Base-by-base conservation (phyloP, 2,329 filamentous ascomycete species). In the Aspergillus ibericus region DNA sequence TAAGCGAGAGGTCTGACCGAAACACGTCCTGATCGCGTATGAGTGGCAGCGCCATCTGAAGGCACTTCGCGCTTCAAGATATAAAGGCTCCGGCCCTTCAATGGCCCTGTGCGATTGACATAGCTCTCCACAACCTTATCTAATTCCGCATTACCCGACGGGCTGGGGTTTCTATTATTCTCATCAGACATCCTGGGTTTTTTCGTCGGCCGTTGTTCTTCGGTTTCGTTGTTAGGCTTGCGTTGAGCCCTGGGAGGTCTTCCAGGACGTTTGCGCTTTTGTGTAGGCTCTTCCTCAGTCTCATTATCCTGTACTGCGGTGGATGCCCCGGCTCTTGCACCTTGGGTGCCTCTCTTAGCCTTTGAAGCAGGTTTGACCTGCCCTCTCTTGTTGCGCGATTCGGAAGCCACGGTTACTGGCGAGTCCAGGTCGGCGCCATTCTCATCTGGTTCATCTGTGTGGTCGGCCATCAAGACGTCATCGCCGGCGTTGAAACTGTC, bases 1-100 rank as follows among this genome's bases (percentile, higher is more conserved):
- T 84, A 96, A 25, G 91, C 86, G 34, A 97, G 77, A 0, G 93
- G 95, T 60, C 86, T 85, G 61, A 91, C 88, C 9, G 90, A 91
- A 53, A 86, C 85, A 57, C 95, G 86, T 2, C 92, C 93, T 12
- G 89, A 93, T 55, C 92, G 87, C n/a, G 83, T 84, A 52, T 88
- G 90, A 46, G 81, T 83, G 29, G 81, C 80, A 61, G 84, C 79
- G 25, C 77, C 79, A 54, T 86, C 81, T 1, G 78, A 73, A n/a
- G 81, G 79, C 12, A 75, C 78, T 66, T 83, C 81, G 47, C 79
- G 77, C 59, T 81, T 79, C 48, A 83, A 72, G 50, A 83, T 82
- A 61, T 81, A 78, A 3, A 82, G 69, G 46, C 81, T 80, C 58
- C 78, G 77, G 44, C 77, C 77, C 54, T 78, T 81, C 49, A 78